Evolutionary conservation across 2,329 filamentous ascomycete species (phyloP).

Genomic region (Polytolypa hystricis): DNA sequence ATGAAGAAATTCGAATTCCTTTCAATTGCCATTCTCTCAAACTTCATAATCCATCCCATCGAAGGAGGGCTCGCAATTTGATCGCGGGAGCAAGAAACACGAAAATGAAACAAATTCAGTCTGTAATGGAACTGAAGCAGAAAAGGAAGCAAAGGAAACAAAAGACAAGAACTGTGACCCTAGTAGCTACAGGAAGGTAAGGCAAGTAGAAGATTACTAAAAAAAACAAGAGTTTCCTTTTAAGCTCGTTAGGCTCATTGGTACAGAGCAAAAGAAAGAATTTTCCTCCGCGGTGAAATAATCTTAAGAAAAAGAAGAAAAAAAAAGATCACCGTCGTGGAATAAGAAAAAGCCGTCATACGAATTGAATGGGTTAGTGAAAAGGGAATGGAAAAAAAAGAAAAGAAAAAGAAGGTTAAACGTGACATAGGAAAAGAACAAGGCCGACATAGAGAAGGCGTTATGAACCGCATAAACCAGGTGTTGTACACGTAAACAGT

Average conservation of each 20-base stretch:
- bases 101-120: too few relatives aligned
- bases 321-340: not conserved
- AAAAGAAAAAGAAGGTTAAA: not conserved
- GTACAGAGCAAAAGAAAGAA: constrained; percentile 4
- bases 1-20: too few relatives aligned
- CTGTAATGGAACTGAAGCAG: not conserved
- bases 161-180: too few relatives aligned
- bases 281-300: too few relatives aligned
- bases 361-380: constrained; percentile 6
- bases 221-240: too few relatives aligned
- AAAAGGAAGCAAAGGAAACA: constrained; percentile 1
- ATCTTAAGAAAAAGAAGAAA: not conserved
- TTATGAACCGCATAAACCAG: not conserved
- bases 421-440: not conserved
- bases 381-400: not conserved
- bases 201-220: too few relatives aligned
- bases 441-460: not conserved
- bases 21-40: too few relatives aligned
- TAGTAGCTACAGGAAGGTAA: too few relatives aligned
- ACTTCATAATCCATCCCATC: too few relatives aligned
- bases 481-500: not conserved
- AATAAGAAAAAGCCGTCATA: not conserved
- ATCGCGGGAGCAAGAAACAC: too few relatives aligned
- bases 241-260: too few relatives aligned
- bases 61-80: too few relatives aligned